A percentile compares a stretch with the other conserved stretches of the same genome.
Evolutionary conservation across 345 rosid genomes (phyloP).

Genomic region (Bretschneidera sinensis): DNA sequence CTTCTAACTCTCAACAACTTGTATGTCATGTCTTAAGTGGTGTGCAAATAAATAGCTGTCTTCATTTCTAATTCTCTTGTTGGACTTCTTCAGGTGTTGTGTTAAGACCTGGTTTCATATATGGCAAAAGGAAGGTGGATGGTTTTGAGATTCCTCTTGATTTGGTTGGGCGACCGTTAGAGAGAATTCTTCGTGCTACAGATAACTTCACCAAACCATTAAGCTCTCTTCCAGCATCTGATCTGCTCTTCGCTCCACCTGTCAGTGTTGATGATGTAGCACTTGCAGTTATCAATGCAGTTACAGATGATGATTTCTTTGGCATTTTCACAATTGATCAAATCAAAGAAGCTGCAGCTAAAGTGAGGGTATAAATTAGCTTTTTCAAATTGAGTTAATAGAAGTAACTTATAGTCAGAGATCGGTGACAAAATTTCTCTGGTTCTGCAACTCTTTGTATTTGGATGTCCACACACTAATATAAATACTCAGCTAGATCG

Average conservation of each 20-base stretch:
- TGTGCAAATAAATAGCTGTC: no score
- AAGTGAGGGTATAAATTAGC: conserved; percentile 36
- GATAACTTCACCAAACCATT: conserved; percentile 63
- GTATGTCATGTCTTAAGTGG: no score
- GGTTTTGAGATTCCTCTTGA: conserved; percentile 80
- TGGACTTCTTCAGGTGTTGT: conserved; percentile 60
- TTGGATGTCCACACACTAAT: no score
- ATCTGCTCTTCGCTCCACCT: conserved; percentile 76
- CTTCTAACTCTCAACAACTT: neutral
- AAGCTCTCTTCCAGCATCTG: conserved; percentile 74
- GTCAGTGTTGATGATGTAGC: conserved; percentile 82
- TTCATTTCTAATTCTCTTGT: neutral
- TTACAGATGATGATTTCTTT: conserved; percentile 70
- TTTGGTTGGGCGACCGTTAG: conserved; percentile 68
- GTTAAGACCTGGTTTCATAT: conserved; percentile 80
- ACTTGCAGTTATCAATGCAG: conserved; percentile 57
- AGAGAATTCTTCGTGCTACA: conserved; percentile 46
- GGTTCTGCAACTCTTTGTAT: no score
- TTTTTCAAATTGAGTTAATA: neutral
- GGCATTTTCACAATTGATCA: conserved; percentile 90
- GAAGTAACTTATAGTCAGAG: no score
- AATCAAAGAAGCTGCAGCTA: conserved; percentile 89
- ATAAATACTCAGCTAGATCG: no score
- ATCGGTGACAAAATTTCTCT: no score
- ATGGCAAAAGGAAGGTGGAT: conserved; percentile 66